These are phyloP conservation scores for Claviceps capensis DNA, from an alignment of 2,329 filamentous ascomycete species.

Conservation along the genomic window DNA sequence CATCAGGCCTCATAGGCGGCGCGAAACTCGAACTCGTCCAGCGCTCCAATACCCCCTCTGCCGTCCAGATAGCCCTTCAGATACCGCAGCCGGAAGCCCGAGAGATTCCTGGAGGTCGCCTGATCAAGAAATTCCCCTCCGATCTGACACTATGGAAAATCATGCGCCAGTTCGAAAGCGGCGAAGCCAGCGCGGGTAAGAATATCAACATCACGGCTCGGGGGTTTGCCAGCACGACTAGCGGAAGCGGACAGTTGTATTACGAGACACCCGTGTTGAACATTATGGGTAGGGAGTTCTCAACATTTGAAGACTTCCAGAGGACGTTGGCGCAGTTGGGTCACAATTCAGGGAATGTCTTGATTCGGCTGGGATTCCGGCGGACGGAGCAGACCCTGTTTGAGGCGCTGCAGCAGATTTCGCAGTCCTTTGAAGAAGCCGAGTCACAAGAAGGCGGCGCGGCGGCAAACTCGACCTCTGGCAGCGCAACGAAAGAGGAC, in stretches of 20 bases:
- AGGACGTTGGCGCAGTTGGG: constrained; percentile 81
- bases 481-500: constrained; percentile 4
- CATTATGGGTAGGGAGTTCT: constrained; percentile 67
- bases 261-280: constrained; percentile 81
- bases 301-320: constrained; percentile 68
- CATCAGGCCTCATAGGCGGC: constrained; percentile 69
- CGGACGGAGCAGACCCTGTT: constrained; percentile 66
- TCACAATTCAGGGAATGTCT: constrained; percentile 67
- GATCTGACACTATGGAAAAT: constrained; percentile 82
- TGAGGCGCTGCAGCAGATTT: constrained; percentile 73
- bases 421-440: constrained; percentile 51
- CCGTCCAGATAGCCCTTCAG: constrained; percentile 80
- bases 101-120: constrained; percentile 48
- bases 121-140: constrained; percentile 78
- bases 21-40: constrained; percentile 88
- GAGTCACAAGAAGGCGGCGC: constrained; percentile 11
- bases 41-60: constrained; percentile 70
- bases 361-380: constrained; percentile 67
- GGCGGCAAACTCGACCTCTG: constrained; percentile 1
- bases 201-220: constrained; percentile 74
- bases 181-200: constrained; percentile 43
- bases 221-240: constrained; percentile 51
- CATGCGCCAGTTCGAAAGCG: constrained; percentile 78
- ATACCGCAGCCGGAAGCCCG: constrained; percentile 58
- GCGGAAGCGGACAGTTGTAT: constrained; percentile 60